phyloP scores from a whole-genome alignment of 2,329 filamentous ascomycete species.

The Fusarium goolgardi region DNA sequence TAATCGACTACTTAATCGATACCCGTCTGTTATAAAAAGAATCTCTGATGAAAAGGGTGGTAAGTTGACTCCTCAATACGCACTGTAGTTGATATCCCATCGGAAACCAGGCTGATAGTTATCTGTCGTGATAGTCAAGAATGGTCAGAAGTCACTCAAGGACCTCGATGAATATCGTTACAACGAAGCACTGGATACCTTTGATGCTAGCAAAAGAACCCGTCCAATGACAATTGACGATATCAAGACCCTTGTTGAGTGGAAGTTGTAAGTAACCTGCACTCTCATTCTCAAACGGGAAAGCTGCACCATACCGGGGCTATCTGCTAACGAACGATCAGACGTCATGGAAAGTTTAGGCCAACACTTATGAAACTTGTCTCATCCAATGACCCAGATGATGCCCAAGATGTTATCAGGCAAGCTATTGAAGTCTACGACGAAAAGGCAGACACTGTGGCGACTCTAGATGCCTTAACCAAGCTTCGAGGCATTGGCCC shows the following conservation, averaged over 20 bases:
- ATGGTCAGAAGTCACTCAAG: slow-evolving; percentile 62
- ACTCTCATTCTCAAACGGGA: background rate
- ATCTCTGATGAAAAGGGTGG: slow-evolving; percentile 60
- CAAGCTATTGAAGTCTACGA: slow-evolving; percentile 63
- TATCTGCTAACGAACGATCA: slow-evolving; percentile 43
- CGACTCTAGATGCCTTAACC: slow-evolving; percentile 65
- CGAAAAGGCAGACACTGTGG: slow-evolving; percentile 53
- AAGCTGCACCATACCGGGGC: background rate
- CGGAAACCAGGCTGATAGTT: slow-evolving; percentile 10
- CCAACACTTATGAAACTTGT: slow-evolving; percentile 71
- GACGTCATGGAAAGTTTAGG: slow-evolving; percentile 71
- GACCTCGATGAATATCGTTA: slow-evolving; percentile 73
- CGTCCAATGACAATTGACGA: slow-evolving; percentile 65
- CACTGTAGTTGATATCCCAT: background rate
- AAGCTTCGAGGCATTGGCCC: slow-evolving; percentile 80
- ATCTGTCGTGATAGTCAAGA: slow-evolving; percentile 54
- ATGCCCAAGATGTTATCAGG: slow-evolving; percentile 61
- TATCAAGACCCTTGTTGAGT: slow-evolving; percentile 71
- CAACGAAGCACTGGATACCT: slow-evolving; percentile 60
- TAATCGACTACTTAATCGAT: slow-evolving; percentile 51
- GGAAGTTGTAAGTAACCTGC: slow-evolving; percentile 71
- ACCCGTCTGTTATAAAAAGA: slow-evolving; percentile 55
- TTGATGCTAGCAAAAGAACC: slow-evolving; percentile 53
- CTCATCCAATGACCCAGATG: slow-evolving; percentile 66
- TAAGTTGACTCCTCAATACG: slow-evolving; percentile 45